A percentile compares a stretch with the other conserved stretches of the same genome.
Evolutionary conservation across 192 early-diverging fungal genomes (phyloP).

Genomic region (Coemansia sp.): DNA sequence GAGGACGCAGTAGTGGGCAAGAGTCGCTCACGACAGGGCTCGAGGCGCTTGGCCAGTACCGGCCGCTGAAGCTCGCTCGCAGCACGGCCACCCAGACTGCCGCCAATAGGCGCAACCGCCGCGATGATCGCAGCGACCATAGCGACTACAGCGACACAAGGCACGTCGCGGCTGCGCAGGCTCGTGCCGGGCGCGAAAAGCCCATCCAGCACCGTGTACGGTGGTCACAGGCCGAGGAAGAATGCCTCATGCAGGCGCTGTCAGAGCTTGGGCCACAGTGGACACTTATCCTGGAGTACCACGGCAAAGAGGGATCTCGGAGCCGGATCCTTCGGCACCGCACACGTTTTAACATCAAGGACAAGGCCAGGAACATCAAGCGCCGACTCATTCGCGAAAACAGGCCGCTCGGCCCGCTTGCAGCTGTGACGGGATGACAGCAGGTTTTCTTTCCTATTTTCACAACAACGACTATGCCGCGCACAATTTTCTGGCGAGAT

Average conservation of each 20-base stretch:
- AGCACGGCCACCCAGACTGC: neutral
- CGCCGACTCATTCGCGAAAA: slow-evolving; percentile 33
- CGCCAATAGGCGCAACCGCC: neutral
- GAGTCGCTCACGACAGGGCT: neutral
- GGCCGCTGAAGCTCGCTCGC: slow-evolving; percentile 10
- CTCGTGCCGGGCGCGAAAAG: neutral
- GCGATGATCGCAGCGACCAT: neutral
- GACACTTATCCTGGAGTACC: slow-evolving; percentile 25
- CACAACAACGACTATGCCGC: neutral
- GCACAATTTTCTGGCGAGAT: neutral
- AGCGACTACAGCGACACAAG: neutral
- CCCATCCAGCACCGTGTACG: slow-evolving; percentile 1
- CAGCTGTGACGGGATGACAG: slow-evolving; percentile 7
- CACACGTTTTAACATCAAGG: slow-evolving; percentile 41
- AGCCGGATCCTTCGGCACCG: slow-evolving; percentile 30
- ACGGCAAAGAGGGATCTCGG: slow-evolving; percentile 20
- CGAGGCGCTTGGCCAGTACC: slow-evolving; percentile 37
- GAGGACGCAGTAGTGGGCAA: neutral
- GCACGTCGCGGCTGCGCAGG: neutral
- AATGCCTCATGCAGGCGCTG: slow-evolving; percentile 35
- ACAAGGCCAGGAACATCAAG: slow-evolving; percentile 54
- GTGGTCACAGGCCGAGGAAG: slow-evolving; percentile 38
- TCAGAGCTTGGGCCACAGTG: slow-evolving; percentile 22
- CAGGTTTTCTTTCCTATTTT: neutral
- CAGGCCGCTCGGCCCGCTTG: slow-evolving; percentile 34